phyloP scores from a whole-genome alignment of 192 early-diverging fungal genomes.

The Polychytrium aggregatum region DNA sequence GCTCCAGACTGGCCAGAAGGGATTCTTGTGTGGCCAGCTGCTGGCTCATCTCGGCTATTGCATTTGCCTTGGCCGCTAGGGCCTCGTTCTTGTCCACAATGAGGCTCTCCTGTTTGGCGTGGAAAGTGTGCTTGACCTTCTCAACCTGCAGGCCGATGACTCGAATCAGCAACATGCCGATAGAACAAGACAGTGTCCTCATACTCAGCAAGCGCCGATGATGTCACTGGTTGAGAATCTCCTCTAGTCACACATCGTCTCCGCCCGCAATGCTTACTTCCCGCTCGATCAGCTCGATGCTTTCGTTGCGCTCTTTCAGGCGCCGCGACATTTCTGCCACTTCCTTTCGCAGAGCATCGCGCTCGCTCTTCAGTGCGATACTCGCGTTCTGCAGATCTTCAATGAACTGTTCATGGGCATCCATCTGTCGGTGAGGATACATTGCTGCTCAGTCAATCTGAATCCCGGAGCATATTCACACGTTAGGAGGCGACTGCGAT shows the following conservation, averaged over 20 bases:
- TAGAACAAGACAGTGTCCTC: not conserved
- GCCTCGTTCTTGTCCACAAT: constrained; percentile 16
- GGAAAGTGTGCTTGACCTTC: constrained; percentile 20
- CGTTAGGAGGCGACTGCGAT: constrained; percentile 6
- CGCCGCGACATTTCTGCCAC: constrained; percentile 17
- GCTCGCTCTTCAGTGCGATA: constrained; percentile 31
- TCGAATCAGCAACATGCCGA: not conserved
- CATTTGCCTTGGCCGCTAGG: constrained; percentile 7
- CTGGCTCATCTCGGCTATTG: constrained; percentile 12
- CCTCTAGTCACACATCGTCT: too few relatives aligned
- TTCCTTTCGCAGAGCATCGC: constrained; percentile 26
- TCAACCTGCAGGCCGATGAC: too few relatives aligned
- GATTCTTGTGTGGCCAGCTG: constrained; percentile 11
- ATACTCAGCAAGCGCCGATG: too few relatives aligned
- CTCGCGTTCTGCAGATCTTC: constrained; percentile 23
- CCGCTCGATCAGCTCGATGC: constrained; percentile 41
- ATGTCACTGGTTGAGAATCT: too few relatives aligned
- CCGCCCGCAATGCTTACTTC: constrained; percentile 25
- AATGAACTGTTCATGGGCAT: constrained; percentile 16
- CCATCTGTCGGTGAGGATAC: constrained; percentile 10
- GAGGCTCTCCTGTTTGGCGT: constrained; percentile 32
- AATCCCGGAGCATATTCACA: not conserved
- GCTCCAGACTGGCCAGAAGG: constrained; percentile 18
- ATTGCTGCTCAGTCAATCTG: not conserved
- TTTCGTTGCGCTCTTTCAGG: constrained; percentile 37